phyloP scores from a whole-genome alignment of 352 stramenopile genomes.

The Globisporangium solare region DNA sequence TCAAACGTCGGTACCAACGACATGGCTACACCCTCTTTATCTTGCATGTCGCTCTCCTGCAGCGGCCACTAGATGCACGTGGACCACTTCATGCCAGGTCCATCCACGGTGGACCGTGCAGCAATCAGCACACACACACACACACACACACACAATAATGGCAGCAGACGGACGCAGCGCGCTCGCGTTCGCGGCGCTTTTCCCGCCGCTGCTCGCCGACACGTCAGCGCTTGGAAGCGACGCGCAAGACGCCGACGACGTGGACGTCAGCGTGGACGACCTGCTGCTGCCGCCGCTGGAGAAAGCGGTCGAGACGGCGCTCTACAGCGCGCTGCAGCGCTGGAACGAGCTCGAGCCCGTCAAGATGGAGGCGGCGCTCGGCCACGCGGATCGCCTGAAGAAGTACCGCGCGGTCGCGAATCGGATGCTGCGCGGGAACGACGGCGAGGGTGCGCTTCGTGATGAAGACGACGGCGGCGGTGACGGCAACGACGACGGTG shows the following conservation, averaged over 20 bases:
- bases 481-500: slow-evolving; percentile 9
- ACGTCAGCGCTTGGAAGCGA: slow-evolving; percentile 5
- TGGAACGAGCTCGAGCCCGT: slow-evolving; percentile 62
- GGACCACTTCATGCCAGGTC: not conserved
- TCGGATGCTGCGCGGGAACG: slow-evolving; percentile 40
- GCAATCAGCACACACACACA: no score
- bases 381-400: slow-evolving; percentile 49
- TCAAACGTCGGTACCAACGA: no score
- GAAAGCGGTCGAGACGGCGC: slow-evolving; percentile 42
- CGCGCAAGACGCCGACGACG: slow-evolving; percentile 6
- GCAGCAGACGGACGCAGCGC: not conserved
- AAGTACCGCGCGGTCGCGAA: slow-evolving; percentile 55
- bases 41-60: not conserved
- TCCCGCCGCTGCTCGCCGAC: slow-evolving; percentile 33
- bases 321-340: slow-evolving; percentile 50
- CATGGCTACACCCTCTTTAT: not conserved
- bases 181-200: slow-evolving; percentile 29
- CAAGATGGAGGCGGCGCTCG: slow-evolving; percentile 38
- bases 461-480: slow-evolving; percentile 4
- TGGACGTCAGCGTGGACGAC: slow-evolving; percentile 56
- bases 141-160: no score
- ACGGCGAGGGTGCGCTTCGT: slow-evolving; percentile 8
- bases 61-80: not conserved
- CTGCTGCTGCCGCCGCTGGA: slow-evolving; percentile 47
- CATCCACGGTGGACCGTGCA: not conserved